A percentile compares a stretch with the other conserved stretches of the same genome.
These are phyloP conservation scores for Spergularia bocconei DNA, from an alignment of 148 eudicot species.

Conservation along the genomic window DNA sequence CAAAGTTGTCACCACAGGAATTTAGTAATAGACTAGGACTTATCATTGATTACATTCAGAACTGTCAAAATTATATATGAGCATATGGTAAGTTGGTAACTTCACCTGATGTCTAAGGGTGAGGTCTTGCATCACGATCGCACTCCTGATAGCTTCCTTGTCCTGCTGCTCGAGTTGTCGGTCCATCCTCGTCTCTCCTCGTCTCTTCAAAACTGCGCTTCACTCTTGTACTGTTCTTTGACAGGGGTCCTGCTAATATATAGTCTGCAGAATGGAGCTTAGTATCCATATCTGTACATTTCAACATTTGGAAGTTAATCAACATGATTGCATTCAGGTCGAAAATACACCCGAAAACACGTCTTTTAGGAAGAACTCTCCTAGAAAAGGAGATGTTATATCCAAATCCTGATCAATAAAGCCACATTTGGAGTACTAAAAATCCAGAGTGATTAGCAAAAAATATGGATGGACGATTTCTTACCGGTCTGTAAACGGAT, in stretches of 20 bases:
- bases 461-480: not conserved
- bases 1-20: too few relatives aligned
- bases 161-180: slow-evolving; percentile 25
- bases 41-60: too few relatives aligned
- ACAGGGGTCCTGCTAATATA: slow-evolving; percentile 32
- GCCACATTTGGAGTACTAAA: not conserved
- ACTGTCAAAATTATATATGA: too few relatives aligned
- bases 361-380: not conserved
- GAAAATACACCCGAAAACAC: not conserved
- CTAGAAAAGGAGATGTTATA: not conserved
- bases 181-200: slow-evolving; percentile 5
- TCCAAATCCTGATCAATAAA: not conserved
- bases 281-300: slow-evolving; percentile 54
- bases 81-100: not conserved
- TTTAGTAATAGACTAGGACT: too few relatives aligned
- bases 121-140: slow-evolving; percentile 52
- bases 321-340: slow-evolving; percentile 1
- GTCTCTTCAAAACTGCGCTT: not conserved
- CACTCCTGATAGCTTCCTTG: slow-evolving; percentile 39
- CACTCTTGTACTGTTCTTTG: slow-evolving; percentile 10
- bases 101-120: slow-evolving; percentile 52
- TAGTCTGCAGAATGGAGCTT: slow-evolving; percentile 32
- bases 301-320: slow-evolving; percentile 3
- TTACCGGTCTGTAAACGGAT: slow-evolving; percentile 1
- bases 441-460: not conserved